Conservation (phyloP, 768 basidiomycete genomes). For the Omphalotus guepiniiformis region DNA sequence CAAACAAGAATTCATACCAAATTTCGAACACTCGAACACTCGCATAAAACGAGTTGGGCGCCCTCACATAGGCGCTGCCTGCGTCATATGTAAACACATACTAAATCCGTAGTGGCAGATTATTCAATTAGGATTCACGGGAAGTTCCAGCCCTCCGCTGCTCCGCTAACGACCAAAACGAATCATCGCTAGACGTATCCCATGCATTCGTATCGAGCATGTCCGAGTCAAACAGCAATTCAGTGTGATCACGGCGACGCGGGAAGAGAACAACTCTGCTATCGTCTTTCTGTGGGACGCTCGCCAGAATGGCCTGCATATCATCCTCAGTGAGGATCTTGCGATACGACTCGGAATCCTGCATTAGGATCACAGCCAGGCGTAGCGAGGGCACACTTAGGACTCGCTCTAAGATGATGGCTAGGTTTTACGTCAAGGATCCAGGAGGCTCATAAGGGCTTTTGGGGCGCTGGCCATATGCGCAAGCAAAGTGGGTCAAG, state of each 20-base stretch:
- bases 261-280: neutral
- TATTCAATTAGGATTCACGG: too few relatives aligned
- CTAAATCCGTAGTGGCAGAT: too few relatives aligned
- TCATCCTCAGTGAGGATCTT: too few relatives aligned
- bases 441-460: slow-evolving; percentile 3
- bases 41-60: too few relatives aligned
- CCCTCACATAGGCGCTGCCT: too few relatives aligned
- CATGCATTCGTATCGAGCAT: slow-evolving; percentile 2
- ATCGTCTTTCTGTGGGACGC: neutral
- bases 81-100: too few relatives aligned
- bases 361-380: neutral
- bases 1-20: too few relatives aligned
- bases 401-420: slow-evolving; percentile 1
- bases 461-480: neutral
- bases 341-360: slow-evolving; percentile 3
- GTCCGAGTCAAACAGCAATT: neutral
- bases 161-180: slow-evolving; percentile 5
- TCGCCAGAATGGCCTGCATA: neutral
- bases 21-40: too few relatives aligned
- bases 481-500: slow-evolving; percentile 5
- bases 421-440: neutral
- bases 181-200: slow-evolving; percentile 1
- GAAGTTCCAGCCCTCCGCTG: too few relatives aligned
- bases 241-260: neutral
- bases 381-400: neutral